phyloP scores from a whole-genome alignment of 805 yeast genomes.

The Clavispora fructus region DNA sequence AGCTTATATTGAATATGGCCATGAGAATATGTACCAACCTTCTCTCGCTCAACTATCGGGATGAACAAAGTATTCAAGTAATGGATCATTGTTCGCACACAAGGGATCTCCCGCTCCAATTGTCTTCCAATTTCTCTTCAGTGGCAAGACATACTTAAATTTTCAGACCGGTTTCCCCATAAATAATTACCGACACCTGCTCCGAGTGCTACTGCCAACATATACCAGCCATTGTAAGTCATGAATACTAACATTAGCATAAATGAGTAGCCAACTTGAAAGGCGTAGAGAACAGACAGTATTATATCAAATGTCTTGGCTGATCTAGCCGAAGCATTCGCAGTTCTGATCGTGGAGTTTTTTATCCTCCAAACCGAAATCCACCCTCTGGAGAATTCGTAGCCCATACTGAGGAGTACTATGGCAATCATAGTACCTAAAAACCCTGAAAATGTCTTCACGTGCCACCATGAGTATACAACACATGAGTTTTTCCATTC shows the following conservation, averaged over 20 bases:
- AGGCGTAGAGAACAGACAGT: slow-evolving; percentile 48
- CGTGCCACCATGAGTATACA: slow-evolving; percentile 77
- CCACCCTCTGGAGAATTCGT: slow-evolving; percentile 48
- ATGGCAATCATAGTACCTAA: slow-evolving; percentile 48
- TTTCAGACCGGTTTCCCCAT: slow-evolving; percentile 39
- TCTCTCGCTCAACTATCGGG: no score
- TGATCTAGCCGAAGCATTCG: neutral
- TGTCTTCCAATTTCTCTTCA: neutral
- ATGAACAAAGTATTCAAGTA: neutral
- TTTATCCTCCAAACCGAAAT: slow-evolving; percentile 25
- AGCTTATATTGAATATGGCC: no score
- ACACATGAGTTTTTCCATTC: slow-evolving; percentile 68
- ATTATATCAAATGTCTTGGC: slow-evolving; percentile 16
- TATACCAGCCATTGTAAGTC: slow-evolving; percentile 85
- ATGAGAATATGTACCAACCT: no score
- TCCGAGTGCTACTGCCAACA: slow-evolving; percentile 68
- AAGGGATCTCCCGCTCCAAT: neutral
- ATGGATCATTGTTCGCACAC: neutral
- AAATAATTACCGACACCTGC: slow-evolving; percentile 64
- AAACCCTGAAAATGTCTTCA: slow-evolving; percentile 47
- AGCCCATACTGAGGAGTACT: slow-evolving; percentile 46
- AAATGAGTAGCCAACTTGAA: slow-evolving; percentile 66
- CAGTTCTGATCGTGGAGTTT: neutral
- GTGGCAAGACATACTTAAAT: neutral
- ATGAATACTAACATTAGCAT: slow-evolving; percentile 75